These are phyloP conservation scores for Antitrichia curtipendula DNA, from an alignment of 225 moss, liverwort and hornwort genomes.

Conservation along the genomic window DNA sequence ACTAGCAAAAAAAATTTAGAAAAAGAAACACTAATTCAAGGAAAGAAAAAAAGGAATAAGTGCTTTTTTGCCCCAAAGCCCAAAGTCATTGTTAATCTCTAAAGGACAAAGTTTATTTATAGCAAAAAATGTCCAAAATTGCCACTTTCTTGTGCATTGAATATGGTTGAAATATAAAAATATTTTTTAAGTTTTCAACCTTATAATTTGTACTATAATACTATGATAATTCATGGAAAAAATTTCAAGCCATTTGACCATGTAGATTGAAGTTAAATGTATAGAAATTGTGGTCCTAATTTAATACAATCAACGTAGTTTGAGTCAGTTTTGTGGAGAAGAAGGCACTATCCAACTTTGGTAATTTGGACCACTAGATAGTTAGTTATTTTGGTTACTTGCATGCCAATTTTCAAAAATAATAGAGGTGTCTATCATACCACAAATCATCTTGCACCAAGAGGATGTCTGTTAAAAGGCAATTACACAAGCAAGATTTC, in stretches of 20 bases:
- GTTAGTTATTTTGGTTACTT: background rate
- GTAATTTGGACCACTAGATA: background rate
- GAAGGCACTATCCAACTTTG: background rate
- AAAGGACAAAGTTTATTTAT: background rate
- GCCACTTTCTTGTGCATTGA: background rate
- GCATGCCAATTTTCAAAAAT: background rate
- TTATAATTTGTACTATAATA: background rate
- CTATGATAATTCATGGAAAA: too few relatives aligned
- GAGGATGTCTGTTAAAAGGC: background rate
- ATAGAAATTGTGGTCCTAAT: background rate
- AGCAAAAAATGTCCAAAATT: background rate
- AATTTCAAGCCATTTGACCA: background rate
- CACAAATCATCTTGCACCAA: background rate
- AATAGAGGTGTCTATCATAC: background rate
- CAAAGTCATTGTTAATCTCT: background rate
- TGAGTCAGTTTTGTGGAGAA: background rate
- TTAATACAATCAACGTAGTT: fast-evolving
- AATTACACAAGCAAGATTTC: too few relatives aligned
- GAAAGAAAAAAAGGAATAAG: too few relatives aligned
- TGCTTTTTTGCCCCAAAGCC: background rate
- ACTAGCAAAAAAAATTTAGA: background rate
- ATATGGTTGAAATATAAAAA: background rate
- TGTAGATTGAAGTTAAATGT: background rate
- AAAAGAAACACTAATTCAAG: fast-evolving
- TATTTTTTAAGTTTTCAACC: background rate